These are phyloP conservation scores for Boletus rubroflammeus DNA, from an alignment of 768 basidiomycete genomes.

Conservation along the genomic window DNA sequence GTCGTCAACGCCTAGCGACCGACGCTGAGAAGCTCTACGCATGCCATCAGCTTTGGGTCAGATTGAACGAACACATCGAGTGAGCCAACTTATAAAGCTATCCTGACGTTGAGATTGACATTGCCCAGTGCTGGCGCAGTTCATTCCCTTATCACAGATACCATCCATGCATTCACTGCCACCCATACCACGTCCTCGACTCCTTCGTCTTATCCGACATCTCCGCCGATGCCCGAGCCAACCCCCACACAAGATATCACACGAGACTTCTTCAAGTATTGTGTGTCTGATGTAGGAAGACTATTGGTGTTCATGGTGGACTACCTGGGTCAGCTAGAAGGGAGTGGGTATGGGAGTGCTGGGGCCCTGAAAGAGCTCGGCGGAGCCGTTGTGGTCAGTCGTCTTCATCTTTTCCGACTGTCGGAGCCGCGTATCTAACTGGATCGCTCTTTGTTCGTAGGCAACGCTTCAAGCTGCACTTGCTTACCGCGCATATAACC, in stretches of 20 bases:
- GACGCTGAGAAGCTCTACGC: conserved; percentile 89
- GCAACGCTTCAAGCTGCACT: conserved; percentile 68
- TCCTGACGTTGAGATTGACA: neutral
- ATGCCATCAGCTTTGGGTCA: conserved; percentile 76
- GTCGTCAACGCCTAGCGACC: conserved; percentile 67
- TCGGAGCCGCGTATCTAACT: neutral
- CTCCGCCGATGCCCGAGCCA: conserved; percentile 41
- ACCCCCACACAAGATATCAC: conserved; percentile 68
- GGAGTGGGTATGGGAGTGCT: conserved; percentile 19
- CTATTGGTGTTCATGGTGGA: conserved; percentile 60
- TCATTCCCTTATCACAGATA: conserved; percentile 64
- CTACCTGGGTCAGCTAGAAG: conserved; percentile 24
- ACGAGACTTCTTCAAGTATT: conserved; percentile 78
- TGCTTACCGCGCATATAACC: conserved; percentile 70
- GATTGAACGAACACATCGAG: conserved; percentile 65
- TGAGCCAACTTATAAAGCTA: conserved; percentile 31
- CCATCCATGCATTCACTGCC: conserved; percentile 66
- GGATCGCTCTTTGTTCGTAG: conserved; percentile 35
- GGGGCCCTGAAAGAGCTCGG: conserved; percentile 38
- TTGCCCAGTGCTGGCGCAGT: conserved; percentile 47
- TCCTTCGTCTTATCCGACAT: conserved; percentile 9
- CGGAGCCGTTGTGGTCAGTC: conserved; percentile 55
- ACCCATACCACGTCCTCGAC: conserved; percentile 19
- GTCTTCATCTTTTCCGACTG: neutral
- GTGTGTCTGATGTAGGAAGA: conserved; percentile 60